These are phyloP conservation scores for Penicillium mononematosum DNA, from an alignment of 495 filamentous ascomycete genomes.

Conservation along the genomic window DNA sequence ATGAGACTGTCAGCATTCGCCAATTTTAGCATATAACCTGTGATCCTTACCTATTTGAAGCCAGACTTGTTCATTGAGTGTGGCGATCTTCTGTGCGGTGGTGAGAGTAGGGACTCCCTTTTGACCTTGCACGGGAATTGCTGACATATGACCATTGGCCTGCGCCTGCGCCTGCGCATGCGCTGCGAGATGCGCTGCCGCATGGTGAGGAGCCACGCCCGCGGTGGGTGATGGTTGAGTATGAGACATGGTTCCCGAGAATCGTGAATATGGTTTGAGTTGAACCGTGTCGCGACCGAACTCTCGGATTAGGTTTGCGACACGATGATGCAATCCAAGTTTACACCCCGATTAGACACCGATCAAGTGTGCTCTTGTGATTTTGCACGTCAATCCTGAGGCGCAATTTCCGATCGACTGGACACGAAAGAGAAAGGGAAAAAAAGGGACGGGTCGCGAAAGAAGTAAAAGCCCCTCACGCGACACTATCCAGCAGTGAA, in stretches of 20 bases:
- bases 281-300: constrained; percentile 21
- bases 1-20: constrained; percentile 13
- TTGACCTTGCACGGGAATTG: constrained; percentile 52
- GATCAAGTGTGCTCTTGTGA: constrained; percentile 11
- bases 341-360: constrained; percentile 3
- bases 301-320: constrained; percentile 33
- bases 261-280: constrained; percentile 8
- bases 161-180: constrained; percentile 21
- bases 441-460: background rate
- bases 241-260: constrained; percentile 41
- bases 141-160: constrained; percentile 51
- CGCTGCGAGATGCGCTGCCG: constrained; percentile 40
- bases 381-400: background rate
- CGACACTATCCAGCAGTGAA: constrained; percentile 13
- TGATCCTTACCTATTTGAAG: constrained; percentile 77
- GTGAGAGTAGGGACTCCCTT: constrained; percentile 49
- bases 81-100: constrained; percentile 59
- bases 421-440: background rate
- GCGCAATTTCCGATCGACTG: constrained; percentile 6
- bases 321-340: constrained; percentile 41
- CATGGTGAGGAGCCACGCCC: constrained; percentile 50
- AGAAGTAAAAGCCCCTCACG: background rate
- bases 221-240: constrained; percentile 55
- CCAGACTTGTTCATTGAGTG: constrained; percentile 87
- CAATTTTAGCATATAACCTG: background rate